Evolutionary conservation across 2,329 filamentous ascomycete genomes (phyloP).

Genomic region (Neoascochyta sp.): DNA sequence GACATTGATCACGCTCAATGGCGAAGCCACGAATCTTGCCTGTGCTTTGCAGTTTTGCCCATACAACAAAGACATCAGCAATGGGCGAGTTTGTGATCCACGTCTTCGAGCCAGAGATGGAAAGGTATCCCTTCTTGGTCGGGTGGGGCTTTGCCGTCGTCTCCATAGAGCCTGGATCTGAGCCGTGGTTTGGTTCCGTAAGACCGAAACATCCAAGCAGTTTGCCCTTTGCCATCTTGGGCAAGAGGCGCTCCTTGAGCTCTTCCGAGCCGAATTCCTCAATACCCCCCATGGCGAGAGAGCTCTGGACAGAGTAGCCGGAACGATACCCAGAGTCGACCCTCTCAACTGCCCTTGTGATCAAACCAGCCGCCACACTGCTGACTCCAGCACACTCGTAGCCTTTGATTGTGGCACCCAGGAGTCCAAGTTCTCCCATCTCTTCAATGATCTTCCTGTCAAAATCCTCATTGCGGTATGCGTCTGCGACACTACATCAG

Average conservation of each 20-base stretch:
- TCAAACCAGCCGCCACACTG: conserved; percentile 82
- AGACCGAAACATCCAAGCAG: conserved; percentile 82
- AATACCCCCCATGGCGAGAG: conserved; percentile 89
- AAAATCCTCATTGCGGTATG: conserved; percentile 82
- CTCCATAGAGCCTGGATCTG: conserved; percentile 89
- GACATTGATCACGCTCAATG: conserved; percentile 79
- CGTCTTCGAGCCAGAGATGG: conserved; percentile 78
- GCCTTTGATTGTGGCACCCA: conserved; percentile 81
- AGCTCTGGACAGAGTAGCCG: conserved; percentile 90
- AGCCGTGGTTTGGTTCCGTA: conserved; percentile 90
- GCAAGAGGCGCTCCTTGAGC: conserved; percentile 80
- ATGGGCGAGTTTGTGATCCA: conserved; percentile 97
- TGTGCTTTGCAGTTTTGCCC: conserved; percentile 88
- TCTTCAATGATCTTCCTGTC: conserved; percentile 81
- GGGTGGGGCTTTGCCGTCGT: conserved; percentile 80
- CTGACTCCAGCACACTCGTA: conserved; percentile 87
- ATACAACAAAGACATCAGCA: conserved; percentile 77
- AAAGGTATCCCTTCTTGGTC: conserved; percentile 75
- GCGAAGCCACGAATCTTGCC: conserved; percentile 94
- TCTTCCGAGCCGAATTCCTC: conserved; percentile 82
- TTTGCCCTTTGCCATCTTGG: conserved; percentile 76
- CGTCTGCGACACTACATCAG: conserved; percentile 53
- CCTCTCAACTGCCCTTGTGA: conserved; percentile 84
- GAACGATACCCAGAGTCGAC: conserved; percentile 90
- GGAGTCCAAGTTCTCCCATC: conserved; percentile 87